Evolutionary conservation across 2,329 filamentous ascomycete species (phyloP).

Genomic region (Colletotrichum ledebouriae): DNA sequence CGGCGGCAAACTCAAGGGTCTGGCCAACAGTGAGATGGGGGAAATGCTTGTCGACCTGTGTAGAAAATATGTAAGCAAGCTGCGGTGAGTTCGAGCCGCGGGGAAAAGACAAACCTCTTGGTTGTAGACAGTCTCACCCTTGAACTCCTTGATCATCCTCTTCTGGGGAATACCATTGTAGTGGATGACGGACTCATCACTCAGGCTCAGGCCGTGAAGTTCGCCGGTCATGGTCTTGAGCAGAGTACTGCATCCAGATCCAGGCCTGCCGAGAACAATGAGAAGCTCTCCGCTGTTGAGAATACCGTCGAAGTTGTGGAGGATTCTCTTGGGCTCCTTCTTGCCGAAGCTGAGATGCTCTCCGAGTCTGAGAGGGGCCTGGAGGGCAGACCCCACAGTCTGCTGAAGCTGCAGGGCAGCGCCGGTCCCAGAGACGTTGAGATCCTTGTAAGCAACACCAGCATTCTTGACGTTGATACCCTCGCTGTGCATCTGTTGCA

Average conservation of each 20-base stretch:
- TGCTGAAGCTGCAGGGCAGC: constrained; percentile 77
- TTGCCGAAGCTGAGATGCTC: constrained; percentile 65
- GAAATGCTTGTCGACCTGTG: constrained; percentile 77
- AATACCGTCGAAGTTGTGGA: constrained; percentile 74
- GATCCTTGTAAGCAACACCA: constrained; percentile 74
- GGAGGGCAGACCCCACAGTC: constrained; percentile 72
- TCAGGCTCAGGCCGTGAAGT: constrained; percentile 68
- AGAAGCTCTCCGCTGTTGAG: constrained; percentile 75
- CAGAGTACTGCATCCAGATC: constrained; percentile 74
- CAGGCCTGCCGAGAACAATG: constrained; percentile 76
- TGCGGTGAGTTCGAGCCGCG: no score
- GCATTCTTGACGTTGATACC: constrained; percentile 66
- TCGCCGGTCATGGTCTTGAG: constrained; percentile 74
- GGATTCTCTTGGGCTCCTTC: constrained; percentile 68
- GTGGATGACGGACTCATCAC: constrained; percentile 64
- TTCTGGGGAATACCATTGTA: constrained; percentile 72
- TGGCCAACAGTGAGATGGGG: constrained; percentile 82
- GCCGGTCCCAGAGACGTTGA: constrained; percentile 76
- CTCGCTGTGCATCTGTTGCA: constrained; percentile 63
- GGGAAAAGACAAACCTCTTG: constrained; percentile 66
- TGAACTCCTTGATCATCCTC: constrained; percentile 70
- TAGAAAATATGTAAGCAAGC: not conserved
- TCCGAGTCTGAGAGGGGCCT: constrained; percentile 68
- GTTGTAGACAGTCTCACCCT: constrained; percentile 79
- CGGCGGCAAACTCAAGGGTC: constrained; percentile 80